Percentiles rank a stretch among this genome's conserved stretches.
These are phyloP conservation scores for Backusella luteola DNA, from an alignment of 192 early-diverging fungal species.

Conservation along the genomic window DNA sequence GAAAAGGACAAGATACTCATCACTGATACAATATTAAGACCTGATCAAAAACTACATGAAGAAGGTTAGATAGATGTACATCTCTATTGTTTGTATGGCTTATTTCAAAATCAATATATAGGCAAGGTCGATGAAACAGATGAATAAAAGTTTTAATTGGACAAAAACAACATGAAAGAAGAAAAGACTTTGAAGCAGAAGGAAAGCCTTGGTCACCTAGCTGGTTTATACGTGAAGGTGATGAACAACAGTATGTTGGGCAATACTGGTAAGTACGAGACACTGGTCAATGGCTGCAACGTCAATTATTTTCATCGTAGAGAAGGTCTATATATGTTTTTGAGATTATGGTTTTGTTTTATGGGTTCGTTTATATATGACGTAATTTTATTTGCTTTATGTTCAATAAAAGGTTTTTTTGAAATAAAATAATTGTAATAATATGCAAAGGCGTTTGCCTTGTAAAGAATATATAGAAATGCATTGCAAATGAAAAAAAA, in stretches of 20 bases:
- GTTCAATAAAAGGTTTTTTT: too few relatives aligned
- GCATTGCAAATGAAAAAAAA: too few relatives aligned
- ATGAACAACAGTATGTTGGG: conserved; percentile 43
- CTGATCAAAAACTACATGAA: conserved; percentile 91
- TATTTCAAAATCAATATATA: not conserved
- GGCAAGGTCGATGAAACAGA: conserved; percentile 82
- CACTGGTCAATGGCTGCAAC: too few relatives aligned
- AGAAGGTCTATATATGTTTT: too few relatives aligned
- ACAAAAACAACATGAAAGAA: conserved; percentile 80
- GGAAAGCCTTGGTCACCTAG: conserved; percentile 67
- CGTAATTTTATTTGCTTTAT: too few relatives aligned
- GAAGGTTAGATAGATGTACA: conserved; percentile 24
- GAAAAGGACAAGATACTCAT: conserved; percentile 64
- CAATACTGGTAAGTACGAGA: too few relatives aligned
- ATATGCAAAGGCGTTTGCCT: too few relatives aligned
- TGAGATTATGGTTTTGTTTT: too few relatives aligned
- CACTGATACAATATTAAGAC: conserved; percentile 89
- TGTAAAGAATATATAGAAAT: too few relatives aligned
- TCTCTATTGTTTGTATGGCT: not conserved
- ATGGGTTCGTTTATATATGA: too few relatives aligned
- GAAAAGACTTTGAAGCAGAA: conserved; percentile 67
- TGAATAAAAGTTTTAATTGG: conserved; percentile 81
- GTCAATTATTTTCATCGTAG: too few relatives aligned
- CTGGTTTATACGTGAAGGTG: conserved; percentile 71
- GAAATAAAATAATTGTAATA: too few relatives aligned